phyloP scores from a whole-genome alignment of 441 rosid species.

The Geranium incanum region DNA sequence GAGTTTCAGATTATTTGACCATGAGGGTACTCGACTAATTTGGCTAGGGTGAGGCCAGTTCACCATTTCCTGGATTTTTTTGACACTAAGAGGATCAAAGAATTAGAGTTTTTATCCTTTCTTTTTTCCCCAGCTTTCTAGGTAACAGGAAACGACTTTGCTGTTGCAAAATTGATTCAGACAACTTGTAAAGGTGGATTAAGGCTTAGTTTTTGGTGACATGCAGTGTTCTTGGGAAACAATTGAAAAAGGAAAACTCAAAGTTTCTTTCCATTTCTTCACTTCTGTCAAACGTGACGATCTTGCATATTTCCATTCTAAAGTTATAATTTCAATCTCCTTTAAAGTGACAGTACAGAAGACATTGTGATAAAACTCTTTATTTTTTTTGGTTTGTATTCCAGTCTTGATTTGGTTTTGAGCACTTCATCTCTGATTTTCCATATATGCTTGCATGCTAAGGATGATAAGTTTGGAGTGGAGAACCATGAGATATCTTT shows the following conservation, averaged over 20 bases:
- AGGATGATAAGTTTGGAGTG: not conserved
- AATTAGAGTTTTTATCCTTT: not conserved
- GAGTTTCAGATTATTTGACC: not conserved
- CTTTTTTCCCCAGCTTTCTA: not conserved
- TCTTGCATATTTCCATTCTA: not conserved
- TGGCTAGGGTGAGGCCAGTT: not conserved
- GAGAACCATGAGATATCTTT: not conserved
- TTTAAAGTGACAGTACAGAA: not conserved
- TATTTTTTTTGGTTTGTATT: not conserved
- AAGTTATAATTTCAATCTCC: not conserved
- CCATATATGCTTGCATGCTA: not conserved
- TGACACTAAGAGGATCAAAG: not conserved
- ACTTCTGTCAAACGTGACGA: not conserved
- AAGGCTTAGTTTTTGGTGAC: not conserved
- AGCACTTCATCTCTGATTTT: not conserved
- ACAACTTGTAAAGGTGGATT: not conserved
- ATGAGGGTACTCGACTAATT: not conserved
- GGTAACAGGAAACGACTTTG: not conserved
- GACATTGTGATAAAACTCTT: not conserved
- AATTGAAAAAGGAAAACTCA: not conserved
- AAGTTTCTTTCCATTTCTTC: constrained; percentile 1
- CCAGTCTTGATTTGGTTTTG: not conserved
- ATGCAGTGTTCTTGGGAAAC: constrained; percentile 1
- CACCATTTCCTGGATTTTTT: constrained; percentile 1
- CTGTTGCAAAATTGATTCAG: not conserved